Evolutionary conservation across 257 asterid species (phyloP), one percentile per base, ranked within the genome.

Genomic region (Nicotiana otophora): DNA sequence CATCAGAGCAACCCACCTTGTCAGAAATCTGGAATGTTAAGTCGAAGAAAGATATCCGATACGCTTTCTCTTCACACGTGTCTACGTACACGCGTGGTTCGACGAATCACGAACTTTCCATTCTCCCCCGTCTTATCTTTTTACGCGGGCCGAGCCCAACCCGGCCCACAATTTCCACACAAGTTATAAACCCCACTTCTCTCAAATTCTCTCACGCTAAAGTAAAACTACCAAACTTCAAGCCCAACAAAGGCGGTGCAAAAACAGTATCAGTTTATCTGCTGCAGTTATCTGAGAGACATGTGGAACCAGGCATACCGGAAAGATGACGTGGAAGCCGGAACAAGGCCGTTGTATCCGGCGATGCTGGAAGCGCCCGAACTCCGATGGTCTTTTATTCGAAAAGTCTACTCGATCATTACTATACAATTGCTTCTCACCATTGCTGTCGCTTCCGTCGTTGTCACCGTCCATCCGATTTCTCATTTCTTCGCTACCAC

Each of bases 361-460:
- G 86, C 81, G 85, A 92, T 93, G 98, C 81, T 89, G 82, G 98
- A 94, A 69, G 89, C 70, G 57, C 95, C 97, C 1, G 87, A 91
- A 78, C 88, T 93, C 66, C 90, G 97, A 60, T 94, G 98, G 98
- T 89, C 93, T 19, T 94, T 94, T 54, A 93, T 93, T 51, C 88
- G 97, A 74, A 94, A 94, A 85, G 87, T 94, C 7, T 94, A 94
- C 67, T 48, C 89, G 0, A 92, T 94, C 2, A 78, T 94, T 26
- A 84, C 87, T 33, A 62, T 94, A 33, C 98, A 93, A 72, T 85
- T 94, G 86, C 91, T 92, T 81, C 87, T 90, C 76, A 93, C 97
- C 0, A 84, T 92, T 30, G 98, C 91, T 0, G 91, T 92, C 15
- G 97, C 91, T 8, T 80, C 91, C 11, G 89, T 88, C 5, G 92